A percentile compares a stretch with the other conserved stretches of the same genome.
Conservation (phyloP, 805 yeast genomes). For the Diddensiella santjacobensis region DNA sequence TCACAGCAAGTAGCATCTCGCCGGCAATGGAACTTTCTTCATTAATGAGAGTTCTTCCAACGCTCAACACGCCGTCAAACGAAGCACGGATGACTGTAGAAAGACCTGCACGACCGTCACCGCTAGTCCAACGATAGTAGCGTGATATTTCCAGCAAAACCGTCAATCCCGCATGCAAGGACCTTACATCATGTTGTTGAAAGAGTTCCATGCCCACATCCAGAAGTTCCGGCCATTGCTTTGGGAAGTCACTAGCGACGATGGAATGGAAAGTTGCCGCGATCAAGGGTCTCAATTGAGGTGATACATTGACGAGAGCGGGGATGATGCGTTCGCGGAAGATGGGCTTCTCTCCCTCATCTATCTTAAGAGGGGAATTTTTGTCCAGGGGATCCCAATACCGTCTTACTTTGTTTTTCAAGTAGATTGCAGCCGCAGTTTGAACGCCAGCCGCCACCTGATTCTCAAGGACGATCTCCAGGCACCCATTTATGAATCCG, state of each 20-base stretch:
- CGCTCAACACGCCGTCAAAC: conserved; percentile 62
- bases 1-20: conserved; percentile 67
- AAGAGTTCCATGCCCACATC: conserved; percentile 45
- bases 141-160: conserved; percentile 68
- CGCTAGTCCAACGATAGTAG: conserved; percentile 66
- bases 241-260: conserved; percentile 48
- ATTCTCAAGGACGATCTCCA: conserved; percentile 61
- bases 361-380: conserved; percentile 39
- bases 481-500: conserved; percentile 79
- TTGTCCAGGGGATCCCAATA: conserved; percentile 53
- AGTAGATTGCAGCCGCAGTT: conserved; percentile 74
- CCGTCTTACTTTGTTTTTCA: conserved; percentile 67
- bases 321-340: conserved; percentile 66
- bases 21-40: conserved; percentile 48
- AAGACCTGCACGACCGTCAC: conserved; percentile 48
- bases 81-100: conserved; percentile 53
- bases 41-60: conserved; percentile 54
- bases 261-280: conserved; percentile 48
- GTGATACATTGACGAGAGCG: conserved; percentile 50
- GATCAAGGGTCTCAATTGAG: conserved; percentile 41
- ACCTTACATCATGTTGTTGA: conserved; percentile 40
- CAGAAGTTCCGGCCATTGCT: conserved; percentile 52
- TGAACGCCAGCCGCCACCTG: conserved; percentile 52
- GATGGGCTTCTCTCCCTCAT: conserved; percentile 67
- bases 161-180: conserved; percentile 63